phyloP scores from a whole-genome alignment of 257 asterid species.

The Solanum virginianum region DNA sequence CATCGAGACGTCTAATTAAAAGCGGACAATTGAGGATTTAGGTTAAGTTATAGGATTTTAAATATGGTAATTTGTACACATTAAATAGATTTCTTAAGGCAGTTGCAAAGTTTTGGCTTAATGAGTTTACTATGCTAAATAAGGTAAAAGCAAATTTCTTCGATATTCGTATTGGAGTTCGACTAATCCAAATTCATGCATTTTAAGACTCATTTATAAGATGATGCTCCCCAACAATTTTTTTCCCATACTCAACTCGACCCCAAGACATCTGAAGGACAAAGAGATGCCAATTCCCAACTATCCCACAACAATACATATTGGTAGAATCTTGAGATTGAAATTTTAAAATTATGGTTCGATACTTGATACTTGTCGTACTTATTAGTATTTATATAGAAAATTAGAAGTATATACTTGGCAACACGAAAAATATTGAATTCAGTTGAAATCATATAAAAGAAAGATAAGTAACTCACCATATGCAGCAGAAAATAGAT shows the following conservation, averaged over 20 bases:
- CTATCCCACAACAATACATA: neutral
- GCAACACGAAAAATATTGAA: neutral
- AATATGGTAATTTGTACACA: neutral
- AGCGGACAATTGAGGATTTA: no score
- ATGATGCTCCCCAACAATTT: accelerated
- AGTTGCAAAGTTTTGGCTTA: neutral
- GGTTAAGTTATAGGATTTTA: neutral
- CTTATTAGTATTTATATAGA: neutral
- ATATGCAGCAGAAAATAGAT: neutral
- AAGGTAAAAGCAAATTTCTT: no score
- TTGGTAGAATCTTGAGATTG: neutral
- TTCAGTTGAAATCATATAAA: neutral
- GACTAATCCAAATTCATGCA: neutral
- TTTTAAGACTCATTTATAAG: neutral
- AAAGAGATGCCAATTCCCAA: neutral
- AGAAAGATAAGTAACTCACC: neutral
- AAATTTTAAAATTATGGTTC: neutral
- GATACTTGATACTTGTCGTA: neutral
- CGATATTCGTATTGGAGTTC: neutral
- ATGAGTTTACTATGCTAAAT: neutral
- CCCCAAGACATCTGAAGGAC: neutral
- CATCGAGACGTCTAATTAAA: neutral
- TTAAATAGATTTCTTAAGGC: neutral
- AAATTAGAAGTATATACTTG: neutral
- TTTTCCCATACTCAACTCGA: neutral